Base-by-base conservation (phyloP, 2,329 filamentous ascomycete species). In the Sphaerulina vaccinii region DNA sequence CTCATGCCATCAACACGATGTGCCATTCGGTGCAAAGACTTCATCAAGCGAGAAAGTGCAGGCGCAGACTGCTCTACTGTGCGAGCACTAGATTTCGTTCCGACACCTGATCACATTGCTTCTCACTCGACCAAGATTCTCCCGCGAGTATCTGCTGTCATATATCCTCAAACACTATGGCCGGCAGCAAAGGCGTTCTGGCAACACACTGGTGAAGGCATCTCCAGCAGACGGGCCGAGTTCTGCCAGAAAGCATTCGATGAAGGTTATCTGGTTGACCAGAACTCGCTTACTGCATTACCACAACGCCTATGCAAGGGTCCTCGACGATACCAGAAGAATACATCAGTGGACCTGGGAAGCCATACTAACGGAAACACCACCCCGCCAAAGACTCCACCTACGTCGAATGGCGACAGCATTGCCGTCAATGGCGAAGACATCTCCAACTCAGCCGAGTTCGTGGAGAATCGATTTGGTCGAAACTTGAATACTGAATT, bases 191-290 rank as follows among this genome's bases (percentile, higher is more conserved):
- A 96, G 70, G 82, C 90, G 64, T 96, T 95, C 65, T 99, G 93
- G 93, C 93, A 97, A 69, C 93, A 99, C 70, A 87, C 88, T 0
- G 93, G 93, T 16, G 91, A 96, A 56, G 93, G 93, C 13, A 79
- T 96, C 11, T 96, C 91, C 0, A 96, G 91, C 68, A 85, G 93
- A 43, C 83, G 90, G 35, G 91, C 90, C 27, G 92, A 96, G 67
- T 96, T 95, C 70, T 96, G 88, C 66, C 83, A 90, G 54, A 77
- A 80, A 36, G 79, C 92, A 1, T 82, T 95, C 57, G 79, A 80
- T 32, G 85, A 92, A 56, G 84, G 84, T 0, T 75, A 87, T 36
- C 74, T 88, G 43, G 75, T 82, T 2, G 77, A 83, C 46, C 68
- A 71, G 11, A 72, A 68, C 45, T 70, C 66, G 42, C 56, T 70